Base-by-base conservation (phyloP, 1,284 basidiomycete genomes). In the Apiotrichum mycotoxinovorans region DNA sequence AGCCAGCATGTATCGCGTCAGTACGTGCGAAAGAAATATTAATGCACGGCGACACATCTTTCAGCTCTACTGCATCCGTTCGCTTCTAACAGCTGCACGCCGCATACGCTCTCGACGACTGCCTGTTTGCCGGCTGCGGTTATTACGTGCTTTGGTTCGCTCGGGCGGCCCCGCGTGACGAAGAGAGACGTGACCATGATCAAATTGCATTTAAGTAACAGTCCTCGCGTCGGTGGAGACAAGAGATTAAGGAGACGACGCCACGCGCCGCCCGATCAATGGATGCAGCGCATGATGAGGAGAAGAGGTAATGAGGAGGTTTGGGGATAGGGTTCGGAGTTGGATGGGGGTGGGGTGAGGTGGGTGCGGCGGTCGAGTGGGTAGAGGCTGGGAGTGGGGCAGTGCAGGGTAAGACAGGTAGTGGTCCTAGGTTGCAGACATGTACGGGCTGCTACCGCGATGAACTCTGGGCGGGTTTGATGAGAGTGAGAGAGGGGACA, bases 131-230 rank as follows among this genome's bases (percentile, higher is more conserved):
- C n/a, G n/a, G n/a, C n/a, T n/a, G n/a, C n/a, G n/a, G n/a, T n/a
- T n/a, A n/a, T n/a, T n/a, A n/a, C n/a, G n/a, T n/a, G n/a, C n/a
- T n/a, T n/a, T n/a, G 18, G 27, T 22, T 40, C 38, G 8, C 20
- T 20, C n/a, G 7, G n/a, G 20, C 20, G 18, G 2, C n/a, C 8
- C 3, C n/a, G 5, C 20, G 20, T 22, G n/a, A n/a, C n/a, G n/a
- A 11, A 10, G 7, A 41, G 20, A 3, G 40, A 30, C 40, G 40
- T 41, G 40, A 42, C 40, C 47, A 50, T 55, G 47, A 46, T 43
- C 54, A 30, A 46, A 50, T 50, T 50, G 41, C 47, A 55, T 55
- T 49, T 41, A 42, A 35, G 53, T 37, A 54, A 45, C 46, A 48
- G 46, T 48, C 46, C 46, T 48, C 46, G 40, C 14, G 46, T 48